Evolutionary conservation across 495 filamentous ascomycete genomes (phyloP), one percentile per base, ranked within the genome.

Genomic region (Patellaria atrata): DNA sequence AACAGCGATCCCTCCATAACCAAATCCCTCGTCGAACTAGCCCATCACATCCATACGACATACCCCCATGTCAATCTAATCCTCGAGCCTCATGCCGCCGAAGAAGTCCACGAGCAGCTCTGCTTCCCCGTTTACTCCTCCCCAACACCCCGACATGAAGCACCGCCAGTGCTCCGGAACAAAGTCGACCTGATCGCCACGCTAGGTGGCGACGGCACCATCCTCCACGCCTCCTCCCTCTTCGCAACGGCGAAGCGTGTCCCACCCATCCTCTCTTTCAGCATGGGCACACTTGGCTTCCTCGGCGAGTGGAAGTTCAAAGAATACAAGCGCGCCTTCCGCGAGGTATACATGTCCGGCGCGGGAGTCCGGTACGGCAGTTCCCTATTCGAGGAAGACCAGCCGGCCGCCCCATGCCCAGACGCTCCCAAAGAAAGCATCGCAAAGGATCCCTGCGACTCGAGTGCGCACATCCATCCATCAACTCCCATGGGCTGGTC

Each of bases 221-320:
- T 97, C 30, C 59, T 97, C 13, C 85, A 79, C 40, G 89, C 89
- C 8, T 77, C 84, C 2, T 91, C 82, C 14, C 67, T 97, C 10
- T 97, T 96, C 59, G 77, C 81, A 11, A 79, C 75, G n/a, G 73
- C 77, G 16, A 56, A 68, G 26, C 69, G 72, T 25, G 85, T 96
- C 0, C 89, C 89, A 0, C 89, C 91, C 0, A 77, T 96, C n/a
- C 63, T 97, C 15, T 79, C 78, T 8, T 97, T 97, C 57, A 87
- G 82, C 52, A 94, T 97, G 85, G 89, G 89, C 4, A 86, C 86
- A 0, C 60, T 97, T 1, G 89, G 89, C 0, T 97, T 97, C 42
- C 62, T 97, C 12, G 86, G 87, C 22, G 89, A 96, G 57, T 96
- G 87, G 85, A 87, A 84, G 44, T 94, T 94, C 54, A 62, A 64